Percentiles rank a stretch among this genome's conserved stretches.
Evolutionary conservation across 192 early-diverging fungal genomes (phyloP).

Genomic region (Gigaspora rosea): DNA sequence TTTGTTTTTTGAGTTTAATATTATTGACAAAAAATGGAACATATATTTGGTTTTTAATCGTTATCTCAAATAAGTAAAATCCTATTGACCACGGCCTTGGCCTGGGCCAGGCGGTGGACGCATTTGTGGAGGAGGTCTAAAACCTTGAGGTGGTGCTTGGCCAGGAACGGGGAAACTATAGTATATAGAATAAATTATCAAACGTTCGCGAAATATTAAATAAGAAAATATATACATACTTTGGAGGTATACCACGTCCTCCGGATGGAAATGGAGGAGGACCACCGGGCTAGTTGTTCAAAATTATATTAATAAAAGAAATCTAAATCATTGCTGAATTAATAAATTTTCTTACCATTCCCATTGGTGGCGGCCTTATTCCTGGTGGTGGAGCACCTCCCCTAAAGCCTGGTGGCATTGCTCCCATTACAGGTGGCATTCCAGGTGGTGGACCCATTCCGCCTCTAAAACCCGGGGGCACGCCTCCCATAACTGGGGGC

Average conservation of each 20-base stretch:
- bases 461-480: too few species aligned
- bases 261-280: constrained; percentile 19
- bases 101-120: constrained; percentile 28
- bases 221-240: background rate
- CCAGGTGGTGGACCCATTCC: constrained; percentile 40
- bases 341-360: constrained; percentile 22
- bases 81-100: constrained; percentile 21
- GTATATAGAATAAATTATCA: too few species aligned
- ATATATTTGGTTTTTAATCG: too few species aligned
- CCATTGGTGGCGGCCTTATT: constrained; percentile 40
- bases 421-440: constrained; percentile 8
- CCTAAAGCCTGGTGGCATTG: constrained; percentile 51
- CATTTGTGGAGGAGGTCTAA: constrained; percentile 38
- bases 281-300: constrained; percentile 25
- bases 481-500: too few species aligned
- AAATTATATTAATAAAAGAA: background rate
- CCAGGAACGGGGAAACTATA: constrained; percentile 39
- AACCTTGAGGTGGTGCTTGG: constrained; percentile 44
- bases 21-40: too few species aligned
- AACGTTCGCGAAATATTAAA: too few species aligned
- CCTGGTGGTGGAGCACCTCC: constrained; percentile 64
- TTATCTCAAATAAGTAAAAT: too few species aligned
- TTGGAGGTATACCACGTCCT: constrained; percentile 13
- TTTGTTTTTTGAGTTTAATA: too few species aligned
- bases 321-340: background rate